Evolutionary conservation across 805 yeast species (phyloP).

Genomic region (Ogataea methanolica): DNA sequence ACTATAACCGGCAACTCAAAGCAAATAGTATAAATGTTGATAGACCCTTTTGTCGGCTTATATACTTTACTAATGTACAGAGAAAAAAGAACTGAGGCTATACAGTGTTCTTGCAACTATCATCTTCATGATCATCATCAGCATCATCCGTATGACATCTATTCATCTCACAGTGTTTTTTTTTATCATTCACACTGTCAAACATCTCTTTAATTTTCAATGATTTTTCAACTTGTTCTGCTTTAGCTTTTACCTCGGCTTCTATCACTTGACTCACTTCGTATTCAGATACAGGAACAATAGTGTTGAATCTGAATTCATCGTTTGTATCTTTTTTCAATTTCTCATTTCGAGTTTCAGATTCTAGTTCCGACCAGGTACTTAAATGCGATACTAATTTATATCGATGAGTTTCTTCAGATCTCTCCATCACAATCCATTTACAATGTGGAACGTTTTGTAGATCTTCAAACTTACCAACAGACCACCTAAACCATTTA

Average conservation of each 20-base stretch:
- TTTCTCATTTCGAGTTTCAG: constrained; percentile 16
- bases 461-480: constrained; percentile 80
- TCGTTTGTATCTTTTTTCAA: constrained; percentile 21
- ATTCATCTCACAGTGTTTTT: constrained; percentile 3
- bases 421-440: constrained; percentile 71
- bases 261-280: constrained; percentile 29
- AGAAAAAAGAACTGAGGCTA: background rate
- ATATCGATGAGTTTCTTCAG: constrained; percentile 46
- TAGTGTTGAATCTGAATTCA: constrained; percentile 22
- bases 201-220: constrained; percentile 36
- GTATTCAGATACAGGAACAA: constrained; percentile 17
- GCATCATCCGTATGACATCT: constrained; percentile 10
- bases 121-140: constrained; percentile 23
- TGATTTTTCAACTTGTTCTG: constrained; percentile 41
- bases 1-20: no score
- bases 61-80: background rate
- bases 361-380: constrained; percentile 65
- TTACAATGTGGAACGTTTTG: constrained; percentile 84
- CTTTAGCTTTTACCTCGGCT: constrained; percentile 40
- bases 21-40: no score
- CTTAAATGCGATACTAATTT: constrained; percentile 54
- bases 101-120: constrained; percentile 2
- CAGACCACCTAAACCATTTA: constrained; percentile 94
- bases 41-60: no score
- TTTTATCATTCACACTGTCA: constrained; percentile 9